phyloP scores from a whole-genome alignment of 805 yeast species.

The Wickerhamomyces canadensis region DNA sequence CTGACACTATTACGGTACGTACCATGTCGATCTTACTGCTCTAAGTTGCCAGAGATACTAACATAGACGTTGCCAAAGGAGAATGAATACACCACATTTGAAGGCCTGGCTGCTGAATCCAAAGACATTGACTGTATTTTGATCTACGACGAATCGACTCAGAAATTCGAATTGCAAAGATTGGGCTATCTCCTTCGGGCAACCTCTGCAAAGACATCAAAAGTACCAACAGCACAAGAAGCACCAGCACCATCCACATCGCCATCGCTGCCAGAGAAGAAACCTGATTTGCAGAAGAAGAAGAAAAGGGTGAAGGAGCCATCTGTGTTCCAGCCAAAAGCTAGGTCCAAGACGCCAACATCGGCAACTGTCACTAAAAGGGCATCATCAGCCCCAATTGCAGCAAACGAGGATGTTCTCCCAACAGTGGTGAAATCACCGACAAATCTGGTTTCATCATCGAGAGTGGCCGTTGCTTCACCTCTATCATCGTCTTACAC shows the following conservation, averaged over 20 bases:
- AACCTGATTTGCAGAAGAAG: slow-evolving; percentile 5
- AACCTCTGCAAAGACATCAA: slow-evolving; percentile 1
- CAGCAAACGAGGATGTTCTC: neutral
- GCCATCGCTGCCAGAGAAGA: neutral
- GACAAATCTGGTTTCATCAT: neutral
- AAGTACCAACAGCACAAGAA: neutral
- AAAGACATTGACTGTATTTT: slow-evolving; percentile 20
- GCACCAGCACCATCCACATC: no score
- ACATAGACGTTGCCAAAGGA: slow-evolving; percentile 2
- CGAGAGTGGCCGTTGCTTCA: neutral
- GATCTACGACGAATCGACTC: slow-evolving; percentile 13
- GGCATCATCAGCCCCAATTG: neutral
- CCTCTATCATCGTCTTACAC: no score
- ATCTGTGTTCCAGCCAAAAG: slow-evolving; percentile 21
- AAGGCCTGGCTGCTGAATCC: slow-evolving; percentile 10
- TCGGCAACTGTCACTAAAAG: slow-evolving; percentile 6
- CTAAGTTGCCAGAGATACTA: no score
- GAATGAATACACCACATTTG: slow-evolving; percentile 8
- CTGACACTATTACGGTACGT: slow-evolving; percentile 12
- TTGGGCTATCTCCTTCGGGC: slow-evolving; percentile 13
- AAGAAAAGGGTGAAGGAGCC: slow-evolving; percentile 15
- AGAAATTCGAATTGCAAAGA: slow-evolving; percentile 13
- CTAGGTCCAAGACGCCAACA: slow-evolving; percentile 15
- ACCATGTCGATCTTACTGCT: no score
- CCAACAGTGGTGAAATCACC: neutral